A percentile compares a stretch with the other conserved stretches of the same genome.
Evolutionary conservation across 371 early-diverging fungal genomes (phyloP).

Genomic region (Lichtheimia ornata): DNA sequence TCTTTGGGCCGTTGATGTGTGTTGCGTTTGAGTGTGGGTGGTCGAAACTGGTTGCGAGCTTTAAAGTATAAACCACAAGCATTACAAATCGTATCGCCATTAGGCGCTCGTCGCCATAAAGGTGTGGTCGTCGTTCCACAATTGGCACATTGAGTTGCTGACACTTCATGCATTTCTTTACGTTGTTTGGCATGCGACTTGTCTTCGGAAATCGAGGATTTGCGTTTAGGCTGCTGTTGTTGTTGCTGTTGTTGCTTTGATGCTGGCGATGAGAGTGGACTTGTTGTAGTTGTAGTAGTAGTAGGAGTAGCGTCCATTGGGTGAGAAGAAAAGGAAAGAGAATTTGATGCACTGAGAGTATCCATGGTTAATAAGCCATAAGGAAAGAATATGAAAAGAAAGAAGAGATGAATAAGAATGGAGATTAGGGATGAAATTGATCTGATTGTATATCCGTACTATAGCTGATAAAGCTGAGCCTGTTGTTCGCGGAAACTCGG

Average conservation of each 20-base stretch:
- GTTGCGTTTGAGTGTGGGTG: constrained; percentile 48
- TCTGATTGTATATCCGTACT: no score
- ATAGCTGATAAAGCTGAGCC: no score
- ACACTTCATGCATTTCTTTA: constrained; percentile 9
- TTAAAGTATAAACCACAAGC: constrained; percentile 84
- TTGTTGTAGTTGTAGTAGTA: neutral
- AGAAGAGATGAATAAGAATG: neutral
- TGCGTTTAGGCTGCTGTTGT: neutral
- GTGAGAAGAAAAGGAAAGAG: constrained; percentile 1
- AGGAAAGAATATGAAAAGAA: neutral
- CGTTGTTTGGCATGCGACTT: neutral
- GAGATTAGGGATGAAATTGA: no score
- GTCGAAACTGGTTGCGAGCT: constrained; percentile 42
- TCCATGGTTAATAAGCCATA: constrained; percentile 2
- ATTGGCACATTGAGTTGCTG: constrained; percentile 65
- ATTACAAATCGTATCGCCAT: constrained; percentile 87
- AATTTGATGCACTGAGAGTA: constrained; percentile 1
- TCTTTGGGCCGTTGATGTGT: constrained; percentile 18
- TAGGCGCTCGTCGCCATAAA: constrained; percentile 86
- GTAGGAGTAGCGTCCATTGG: neutral
- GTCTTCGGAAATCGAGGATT: neutral
- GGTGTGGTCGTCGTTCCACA: constrained; percentile 89
- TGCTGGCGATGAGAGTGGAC: neutral
- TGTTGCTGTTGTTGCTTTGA: neutral
- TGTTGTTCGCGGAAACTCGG: no score